These are phyloP conservation scores for Capsella rubella DNA, from an alignment of 441 rosid genomes.

Conservation along the genomic window DNA sequence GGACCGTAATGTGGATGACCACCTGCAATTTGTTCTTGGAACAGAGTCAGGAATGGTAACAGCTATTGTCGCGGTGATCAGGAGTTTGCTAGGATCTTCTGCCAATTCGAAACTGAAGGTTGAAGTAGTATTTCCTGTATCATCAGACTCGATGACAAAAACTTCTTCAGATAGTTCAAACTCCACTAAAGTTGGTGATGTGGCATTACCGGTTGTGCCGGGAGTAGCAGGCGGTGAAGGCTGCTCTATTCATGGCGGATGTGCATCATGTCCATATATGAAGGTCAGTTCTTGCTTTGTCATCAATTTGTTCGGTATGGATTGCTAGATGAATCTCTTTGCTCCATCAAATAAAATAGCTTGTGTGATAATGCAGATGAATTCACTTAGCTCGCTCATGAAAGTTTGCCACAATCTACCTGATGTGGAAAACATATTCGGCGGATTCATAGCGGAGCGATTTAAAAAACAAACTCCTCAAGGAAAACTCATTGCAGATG, in stretches of 20 bases:
- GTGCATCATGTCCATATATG: conserved; percentile 99
- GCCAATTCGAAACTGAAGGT: conserved; percentile 65
- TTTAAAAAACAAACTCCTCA: conserved; percentile 65
- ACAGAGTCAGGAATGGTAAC: conserved; percentile 99
- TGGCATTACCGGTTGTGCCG: conserved; percentile 75
- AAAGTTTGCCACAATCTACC: conserved; percentile 79
- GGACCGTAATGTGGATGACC: conserved; percentile 77
- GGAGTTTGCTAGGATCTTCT: conserved; percentile 61
- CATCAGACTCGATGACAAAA: conserved; percentile 80
- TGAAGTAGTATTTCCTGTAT: conserved; percentile 93
- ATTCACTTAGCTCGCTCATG: conserved; percentile 77
- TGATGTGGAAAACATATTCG: conserved; percentile 54
- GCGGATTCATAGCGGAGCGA: conserved; percentile 68
- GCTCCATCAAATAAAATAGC: conserved; percentile 23
- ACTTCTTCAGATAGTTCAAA: conserved; percentile 53
- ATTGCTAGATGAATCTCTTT: neutral
- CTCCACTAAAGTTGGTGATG: conserved; percentile 55
- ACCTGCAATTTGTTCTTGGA: conserved; percentile 89
- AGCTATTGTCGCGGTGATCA: conserved; percentile 81
- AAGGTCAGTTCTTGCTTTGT: conserved; percentile 60
- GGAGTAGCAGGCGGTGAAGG: conserved; percentile 98
- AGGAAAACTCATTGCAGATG: conserved; percentile 90
- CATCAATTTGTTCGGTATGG: neutral
- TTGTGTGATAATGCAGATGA: conserved; percentile 74
- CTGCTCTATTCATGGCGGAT: conserved; percentile 92